Base-by-base conservation (phyloP, 2,329 filamentous ascomycete species). In the Conoideocrella luteorostrata region DNA sequence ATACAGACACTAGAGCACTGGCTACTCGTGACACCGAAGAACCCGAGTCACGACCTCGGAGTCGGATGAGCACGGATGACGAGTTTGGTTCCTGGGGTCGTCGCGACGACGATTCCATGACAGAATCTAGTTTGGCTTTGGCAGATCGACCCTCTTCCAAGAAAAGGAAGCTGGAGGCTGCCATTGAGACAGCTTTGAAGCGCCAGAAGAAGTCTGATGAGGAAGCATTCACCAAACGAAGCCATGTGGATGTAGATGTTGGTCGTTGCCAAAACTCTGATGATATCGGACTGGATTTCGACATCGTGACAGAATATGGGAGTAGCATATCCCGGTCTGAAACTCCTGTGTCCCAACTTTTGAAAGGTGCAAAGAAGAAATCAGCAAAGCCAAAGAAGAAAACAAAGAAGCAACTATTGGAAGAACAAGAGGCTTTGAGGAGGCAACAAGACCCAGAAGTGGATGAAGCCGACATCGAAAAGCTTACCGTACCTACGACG, bases 21-120 rank as follows among this genome's bases (percentile, higher is more conserved):
- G 80, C 84, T 11, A 79, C 77, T 11, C 75, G 83, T 36, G 88
- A 90, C 59, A 94, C 87, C 0, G 90, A 95, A 59, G 90, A 93
- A 51, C 81, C 82, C 26, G 90, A 93, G 47, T 95, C 87, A 50
- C 79, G 85, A 33, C 85, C 85, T 39, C 80, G 82, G 35, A 95
- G 87, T 62, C 87, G 85, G 33, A 76, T 82, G 72, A 80, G 75
- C 56, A 75, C 75, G 2, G 78, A 83, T 46, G 77, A 81, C 40
- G 74, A 78, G 45, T 64, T 60, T 3, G 65, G 57, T 2, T 63
- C 63, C 1, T 72, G 72, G 65, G 72, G 69, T 24, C 45, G 42
- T 23, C 68, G 66, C 2, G 79, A 84, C 39, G 80, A 84, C 15
- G 80, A 83, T 48, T 81, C 78, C 0, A 77, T 86, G 70, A 86